Base-by-base conservation (phyloP, 2,329 filamentous ascomycete genomes). In the Periglandula ipomoeae region DNA sequence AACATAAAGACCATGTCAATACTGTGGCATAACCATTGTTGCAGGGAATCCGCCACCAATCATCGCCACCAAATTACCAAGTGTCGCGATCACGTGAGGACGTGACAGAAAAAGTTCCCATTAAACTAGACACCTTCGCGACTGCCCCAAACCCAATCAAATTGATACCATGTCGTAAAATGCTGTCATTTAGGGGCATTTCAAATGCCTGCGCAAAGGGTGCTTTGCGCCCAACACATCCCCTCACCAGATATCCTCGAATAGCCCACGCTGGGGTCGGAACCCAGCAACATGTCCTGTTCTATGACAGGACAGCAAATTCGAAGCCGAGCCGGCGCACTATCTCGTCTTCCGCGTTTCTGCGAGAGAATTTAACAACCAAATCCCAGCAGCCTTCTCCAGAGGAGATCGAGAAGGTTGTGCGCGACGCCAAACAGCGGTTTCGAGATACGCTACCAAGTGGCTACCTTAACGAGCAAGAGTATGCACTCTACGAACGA, bases 401-500 rank as follows among this genome's bases (percentile, higher is more conserved):
- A 9, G 54, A 62, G 10, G 70, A 77, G 5, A 70, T 79, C 48
- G 85, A 88, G 61, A 70, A 72, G 10, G 69, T 84, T 7, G 88
- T 88, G 27, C 79, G 85, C 49, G 74, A 81, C 56, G 84, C 87
- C 32, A 81, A 85, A 58, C 83, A 87, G 54, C 74, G 79, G 8
- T 94, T 89, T 63, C 84, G 89, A 52, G 83, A 93, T 59, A 82
- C 76, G 0, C 66, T 96, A 22, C 90, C 90, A 0, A 78, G 81
- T 27, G 82, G 76, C 30, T 80, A 87, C 57, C 65, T 96, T 46
- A 81, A 73, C 30, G 72, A 75, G 1, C 78, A 85, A 47, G 89
- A 95, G 63, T 82, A 85, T 58, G 71, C 70, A 43, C 69, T 95
- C 1, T 95, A 95, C 65, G 81, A 85, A 60, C 76, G 89, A 54